A percentile compares a stretch with the other conserved stretches of the same genome.
Conservation (phyloP, 495 filamentous ascomycete species). For the Aspergillus saccharolyticus region DNA sequence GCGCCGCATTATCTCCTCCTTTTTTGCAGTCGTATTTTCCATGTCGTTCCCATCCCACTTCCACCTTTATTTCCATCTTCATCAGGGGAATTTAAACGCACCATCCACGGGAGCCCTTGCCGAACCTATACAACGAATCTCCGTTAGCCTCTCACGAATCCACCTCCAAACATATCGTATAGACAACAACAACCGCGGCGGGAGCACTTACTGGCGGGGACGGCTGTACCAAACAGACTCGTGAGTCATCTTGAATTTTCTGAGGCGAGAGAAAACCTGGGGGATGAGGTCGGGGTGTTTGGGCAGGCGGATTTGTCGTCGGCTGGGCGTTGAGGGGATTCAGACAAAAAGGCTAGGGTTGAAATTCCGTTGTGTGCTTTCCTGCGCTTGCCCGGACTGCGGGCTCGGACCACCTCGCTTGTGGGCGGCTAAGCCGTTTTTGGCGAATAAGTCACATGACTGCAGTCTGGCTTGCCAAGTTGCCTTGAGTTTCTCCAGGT, state of each 20-base stretch:
- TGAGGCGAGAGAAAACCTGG: constrained; percentile 30
- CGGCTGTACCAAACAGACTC: constrained; percentile 99
- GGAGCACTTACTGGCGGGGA: constrained; percentile 66
- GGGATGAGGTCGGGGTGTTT: constrained; percentile 30
- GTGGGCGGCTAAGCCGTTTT: constrained; percentile 25
- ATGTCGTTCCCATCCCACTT: too few species aligned
- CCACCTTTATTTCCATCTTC: neutral
- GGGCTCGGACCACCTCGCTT: constrained; percentile 38
- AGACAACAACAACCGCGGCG: neutral
- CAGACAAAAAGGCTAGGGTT: constrained; percentile 34
- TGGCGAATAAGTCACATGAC: constrained; percentile 17
- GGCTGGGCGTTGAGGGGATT: constrained; percentile 34
- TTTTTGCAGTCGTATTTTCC: too few species aligned
- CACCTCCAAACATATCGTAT: too few species aligned
- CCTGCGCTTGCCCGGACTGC: constrained; percentile 23
- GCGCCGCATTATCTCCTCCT: constrained; percentile 1
- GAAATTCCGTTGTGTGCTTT: constrained; percentile 40
- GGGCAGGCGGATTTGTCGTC: constrained; percentile 33
- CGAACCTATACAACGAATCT: constrained; percentile 41
- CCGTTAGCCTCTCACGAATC: constrained; percentile 12
- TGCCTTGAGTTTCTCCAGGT: too few species aligned
- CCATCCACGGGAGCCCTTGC: constrained; percentile 91
- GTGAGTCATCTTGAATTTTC: constrained; percentile 80
- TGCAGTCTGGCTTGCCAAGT: too few species aligned
- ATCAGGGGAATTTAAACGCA: constrained; percentile 40